A percentile compares a stretch with the other conserved stretches of the same genome.
Conservation (phyloP, 116 monocot species). For the Zostera marina region DNA sequence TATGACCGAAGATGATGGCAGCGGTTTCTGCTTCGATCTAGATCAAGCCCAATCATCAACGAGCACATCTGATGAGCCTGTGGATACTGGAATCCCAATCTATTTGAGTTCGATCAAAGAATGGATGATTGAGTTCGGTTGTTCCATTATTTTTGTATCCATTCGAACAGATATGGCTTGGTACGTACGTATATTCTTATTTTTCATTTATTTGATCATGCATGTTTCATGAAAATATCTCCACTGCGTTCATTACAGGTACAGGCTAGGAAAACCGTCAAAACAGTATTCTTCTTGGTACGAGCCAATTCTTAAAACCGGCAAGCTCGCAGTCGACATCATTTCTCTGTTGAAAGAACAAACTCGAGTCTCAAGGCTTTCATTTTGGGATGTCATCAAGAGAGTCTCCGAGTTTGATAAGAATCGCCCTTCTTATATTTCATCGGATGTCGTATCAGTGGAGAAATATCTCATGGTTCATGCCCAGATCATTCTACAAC, state of each 20-base stretch:
- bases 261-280: constrained; percentile 77
- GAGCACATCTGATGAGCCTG: constrained; percentile 16
- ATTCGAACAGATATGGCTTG: constrained; percentile 91
- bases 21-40: constrained; percentile 49
- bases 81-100: constrained; percentile 60
- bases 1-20: constrained; percentile 95
- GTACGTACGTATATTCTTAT: constrained; percentile 26
- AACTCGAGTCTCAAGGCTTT: constrained; percentile 71
- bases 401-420: constrained; percentile 67
- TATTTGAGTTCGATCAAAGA: constrained; percentile 93
- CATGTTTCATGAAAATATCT: too few relatives aligned
- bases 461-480: constrained; percentile 90
- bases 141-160: constrained; percentile 85
- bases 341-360: constrained; percentile 91
- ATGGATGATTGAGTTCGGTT: constrained; percentile 98
- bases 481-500: constrained; percentile 95
- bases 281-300: constrained; percentile 87
- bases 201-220: too few relatives aligned
- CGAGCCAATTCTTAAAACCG: constrained; percentile 84
- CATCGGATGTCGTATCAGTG: constrained; percentile 52
- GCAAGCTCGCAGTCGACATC: constrained; percentile 66
- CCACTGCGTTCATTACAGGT: constrained; percentile 75
- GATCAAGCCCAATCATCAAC: constrained; percentile 38
- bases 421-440: constrained; percentile 55
- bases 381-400: constrained; percentile 76